Conservation (phyloP, 2,329 filamentous ascomycete species). For the Knufia petricola region DNA sequence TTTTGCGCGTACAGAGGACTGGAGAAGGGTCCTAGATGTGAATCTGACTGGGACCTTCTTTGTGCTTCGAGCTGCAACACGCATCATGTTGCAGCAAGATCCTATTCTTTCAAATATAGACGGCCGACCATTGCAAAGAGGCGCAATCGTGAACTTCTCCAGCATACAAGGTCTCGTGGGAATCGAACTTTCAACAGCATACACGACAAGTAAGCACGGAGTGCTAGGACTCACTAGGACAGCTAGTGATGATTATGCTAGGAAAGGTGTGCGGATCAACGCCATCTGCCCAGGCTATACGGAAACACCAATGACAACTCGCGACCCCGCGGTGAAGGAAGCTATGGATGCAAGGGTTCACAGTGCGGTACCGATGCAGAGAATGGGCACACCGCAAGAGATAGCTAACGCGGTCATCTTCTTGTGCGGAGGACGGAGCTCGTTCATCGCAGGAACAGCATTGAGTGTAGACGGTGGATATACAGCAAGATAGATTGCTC, state of each 20-base stretch:
- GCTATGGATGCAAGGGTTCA: conserved; percentile 41
- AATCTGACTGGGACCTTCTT: conserved; percentile 39
- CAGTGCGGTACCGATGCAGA: conserved; percentile 39
- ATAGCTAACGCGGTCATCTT: conserved; percentile 57
- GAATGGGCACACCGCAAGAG: conserved; percentile 43
- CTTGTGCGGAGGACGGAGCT: conserved; percentile 55
- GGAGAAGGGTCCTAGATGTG: conserved; percentile 34
- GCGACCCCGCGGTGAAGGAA: conserved; percentile 64
- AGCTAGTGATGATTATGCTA: conserved; percentile 44
- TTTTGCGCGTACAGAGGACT: conserved; percentile 24
- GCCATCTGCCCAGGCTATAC: conserved; percentile 46
- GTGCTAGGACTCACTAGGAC: conserved; percentile 49
- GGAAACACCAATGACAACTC: conserved; percentile 65
- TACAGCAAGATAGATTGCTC: too few relatives aligned
- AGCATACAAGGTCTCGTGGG: conserved; percentile 43
- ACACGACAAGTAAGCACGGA: conserved; percentile 45
- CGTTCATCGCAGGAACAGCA: conserved; percentile 62
- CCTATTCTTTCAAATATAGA: conserved; percentile 32
- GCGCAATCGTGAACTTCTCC: conserved; percentile 44
- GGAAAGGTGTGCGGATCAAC: conserved; percentile 41
- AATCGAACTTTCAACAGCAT: conserved; percentile 28
- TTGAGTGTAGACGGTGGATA: conserved; percentile 64
- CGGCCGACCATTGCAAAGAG: conserved; percentile 30
- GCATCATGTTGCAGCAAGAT: conserved; percentile 38
- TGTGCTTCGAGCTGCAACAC: conserved; percentile 33